Conservation (phyloP, 169 alveolate genomes). For the Plasmodium gaboni region DNA sequence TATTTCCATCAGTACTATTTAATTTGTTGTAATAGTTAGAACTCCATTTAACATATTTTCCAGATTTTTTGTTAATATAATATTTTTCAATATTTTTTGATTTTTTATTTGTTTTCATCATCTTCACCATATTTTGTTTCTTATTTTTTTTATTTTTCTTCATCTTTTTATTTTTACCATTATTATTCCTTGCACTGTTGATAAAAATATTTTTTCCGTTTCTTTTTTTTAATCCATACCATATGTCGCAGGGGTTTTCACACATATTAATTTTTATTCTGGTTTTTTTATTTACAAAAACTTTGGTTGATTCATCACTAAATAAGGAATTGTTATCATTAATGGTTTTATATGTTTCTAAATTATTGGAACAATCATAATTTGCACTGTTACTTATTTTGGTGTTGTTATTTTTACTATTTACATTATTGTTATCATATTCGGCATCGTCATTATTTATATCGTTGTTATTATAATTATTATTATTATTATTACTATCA, state of each 20-base stretch:
- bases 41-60: slow-evolving; percentile 16
- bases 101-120: neutral
- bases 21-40: slow-evolving; percentile 31
- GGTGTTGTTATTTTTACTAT: slow-evolving; percentile 10
- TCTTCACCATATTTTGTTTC: neutral
- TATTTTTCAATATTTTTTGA: slow-evolving; percentile 41
- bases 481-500: slow-evolving; percentile 1
- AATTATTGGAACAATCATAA: slow-evolving; percentile 1
- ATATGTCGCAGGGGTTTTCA: slow-evolving; percentile 87
- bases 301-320: slow-evolving; percentile 72
- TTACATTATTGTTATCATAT: neutral
- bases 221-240: slow-evolving; percentile 85
- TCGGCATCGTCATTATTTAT: neutral
- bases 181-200: slow-evolving; percentile 66
- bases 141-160: neutral
- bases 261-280: slow-evolving; percentile 79
- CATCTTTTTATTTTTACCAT: slow-evolving; percentile 16
- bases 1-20: slow-evolving; percentile 26
- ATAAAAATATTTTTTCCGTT: slow-evolving; percentile 85
- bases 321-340: slow-evolving; percentile 37
- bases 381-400: slow-evolving; percentile 7
- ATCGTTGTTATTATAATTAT: neutral
- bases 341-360: slow-evolving; percentile 45
- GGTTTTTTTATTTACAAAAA: slow-evolving; percentile 38
- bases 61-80: slow-evolving; percentile 41